Conservation (phyloP, 2,329 filamentous ascomycete species). For the Ascomycota sp. region DNA sequence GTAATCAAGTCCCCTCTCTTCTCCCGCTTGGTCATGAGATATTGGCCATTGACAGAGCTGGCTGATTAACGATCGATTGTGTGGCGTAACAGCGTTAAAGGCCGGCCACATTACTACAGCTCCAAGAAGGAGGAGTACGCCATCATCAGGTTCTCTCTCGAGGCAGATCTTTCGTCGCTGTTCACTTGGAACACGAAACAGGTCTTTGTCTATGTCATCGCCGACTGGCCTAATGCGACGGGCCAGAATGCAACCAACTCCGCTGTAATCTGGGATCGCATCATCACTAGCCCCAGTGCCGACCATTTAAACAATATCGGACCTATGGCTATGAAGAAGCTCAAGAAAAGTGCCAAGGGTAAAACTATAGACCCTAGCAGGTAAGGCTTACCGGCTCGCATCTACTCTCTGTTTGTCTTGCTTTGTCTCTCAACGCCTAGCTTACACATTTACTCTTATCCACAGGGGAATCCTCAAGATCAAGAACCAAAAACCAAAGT, state of each 20-base stretch:
- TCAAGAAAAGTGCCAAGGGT: constrained; percentile 35
- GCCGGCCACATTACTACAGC: constrained; percentile 90
- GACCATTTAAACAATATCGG: constrained; percentile 41
- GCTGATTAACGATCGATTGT: too few relatives aligned
- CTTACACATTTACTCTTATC: too few relatives aligned
- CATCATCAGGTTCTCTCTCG: constrained; percentile 78
- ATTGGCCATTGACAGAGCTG: too few relatives aligned
- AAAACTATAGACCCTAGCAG: constrained; percentile 39
- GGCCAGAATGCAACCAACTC: constrained; percentile 32
- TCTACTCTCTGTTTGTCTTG: background rate
- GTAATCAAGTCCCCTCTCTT: constrained; percentile 22
- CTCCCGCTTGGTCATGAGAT: background rate
- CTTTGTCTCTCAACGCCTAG: background rate
- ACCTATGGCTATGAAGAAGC: constrained; percentile 39
- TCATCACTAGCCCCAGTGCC: constrained; percentile 59
- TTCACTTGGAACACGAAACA: constrained; percentile 99
- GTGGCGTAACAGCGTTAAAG: constrained; percentile 43
- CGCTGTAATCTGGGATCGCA: constrained; percentile 88
- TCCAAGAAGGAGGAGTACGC: constrained; percentile 89
- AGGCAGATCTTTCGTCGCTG: constrained; percentile 74
- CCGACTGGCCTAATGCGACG: constrained; percentile 36
- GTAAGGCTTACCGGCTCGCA: constrained; percentile 11
- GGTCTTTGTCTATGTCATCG: constrained; percentile 88
- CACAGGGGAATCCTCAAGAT: constrained; percentile 52
- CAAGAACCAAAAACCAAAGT: constrained; percentile 78